Conservation (phyloP, 208 protist species). For the Crithidia sp. region DNA sequence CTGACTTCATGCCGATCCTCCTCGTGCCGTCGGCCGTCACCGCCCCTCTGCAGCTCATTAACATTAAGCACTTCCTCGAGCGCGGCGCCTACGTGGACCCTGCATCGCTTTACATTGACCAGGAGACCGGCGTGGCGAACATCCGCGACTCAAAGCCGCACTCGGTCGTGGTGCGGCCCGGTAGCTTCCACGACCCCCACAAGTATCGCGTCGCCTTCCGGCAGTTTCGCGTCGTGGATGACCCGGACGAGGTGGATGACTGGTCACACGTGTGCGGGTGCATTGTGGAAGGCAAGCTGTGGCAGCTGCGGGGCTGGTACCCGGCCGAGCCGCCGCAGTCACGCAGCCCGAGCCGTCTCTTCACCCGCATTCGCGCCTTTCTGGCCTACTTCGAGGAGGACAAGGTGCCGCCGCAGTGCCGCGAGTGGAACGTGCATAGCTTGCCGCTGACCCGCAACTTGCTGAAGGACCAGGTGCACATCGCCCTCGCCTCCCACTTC, state of each 20-base stretch:
- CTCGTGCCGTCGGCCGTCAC: slow-evolving; percentile 74
- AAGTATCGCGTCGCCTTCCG: slow-evolving; percentile 73
- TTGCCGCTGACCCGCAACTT: slow-evolving; percentile 72
- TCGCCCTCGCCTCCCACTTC: slow-evolving; percentile 72
- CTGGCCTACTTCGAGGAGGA: slow-evolving; percentile 91
- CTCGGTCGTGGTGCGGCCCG: slow-evolving; percentile 68
- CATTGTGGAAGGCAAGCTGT: slow-evolving; percentile 77
- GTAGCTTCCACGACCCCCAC: slow-evolving; percentile 72
- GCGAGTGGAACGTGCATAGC: slow-evolving; percentile 82
- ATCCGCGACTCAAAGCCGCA: slow-evolving; percentile 76
- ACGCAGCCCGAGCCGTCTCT: slow-evolving; percentile 66
- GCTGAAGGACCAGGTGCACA: slow-evolving; percentile 82
- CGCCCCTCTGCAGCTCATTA: slow-evolving; percentile 81
- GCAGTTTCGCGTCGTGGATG: slow-evolving; percentile 82
- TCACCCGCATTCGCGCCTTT: slow-evolving; percentile 76
- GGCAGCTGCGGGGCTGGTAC: slow-evolving; percentile 83
- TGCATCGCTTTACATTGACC: slow-evolving; percentile 71
- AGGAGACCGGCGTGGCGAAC: slow-evolving; percentile 67
- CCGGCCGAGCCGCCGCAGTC: slow-evolving; percentile 35
- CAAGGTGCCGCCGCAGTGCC: slow-evolving; percentile 67
- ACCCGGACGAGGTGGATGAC: slow-evolving; percentile 68
- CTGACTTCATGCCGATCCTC: slow-evolving; percentile 88
- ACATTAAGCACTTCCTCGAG: slow-evolving; percentile 85
- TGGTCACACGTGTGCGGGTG: slow-evolving; percentile 89
- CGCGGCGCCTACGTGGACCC: slow-evolving; percentile 80